A percentile compares a stretch with the other conserved stretches of the same genome.
phyloP scores from a whole-genome alignment of 305 asterid genomes.

The Solanum hybrid region DNA sequence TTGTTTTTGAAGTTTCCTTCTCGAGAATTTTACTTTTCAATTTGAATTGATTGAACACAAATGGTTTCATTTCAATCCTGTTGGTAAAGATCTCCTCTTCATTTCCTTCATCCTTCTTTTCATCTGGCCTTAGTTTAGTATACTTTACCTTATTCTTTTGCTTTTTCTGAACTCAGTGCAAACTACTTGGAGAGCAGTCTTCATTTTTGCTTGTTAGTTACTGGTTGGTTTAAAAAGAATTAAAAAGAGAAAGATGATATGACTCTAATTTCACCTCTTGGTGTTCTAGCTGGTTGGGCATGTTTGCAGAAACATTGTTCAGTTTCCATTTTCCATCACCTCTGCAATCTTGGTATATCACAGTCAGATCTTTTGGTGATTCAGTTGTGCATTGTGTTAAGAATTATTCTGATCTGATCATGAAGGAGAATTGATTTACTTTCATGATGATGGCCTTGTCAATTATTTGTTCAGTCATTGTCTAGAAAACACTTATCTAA shows the following conservation, averaged over 20 bases:
- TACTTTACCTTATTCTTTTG: background rate
- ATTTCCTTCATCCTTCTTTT: background rate
- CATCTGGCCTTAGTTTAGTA: background rate
- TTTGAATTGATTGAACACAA: background rate
- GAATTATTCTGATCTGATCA: background rate
- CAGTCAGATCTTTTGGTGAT: background rate
- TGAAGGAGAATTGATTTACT: background rate
- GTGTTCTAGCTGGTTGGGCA: background rate
- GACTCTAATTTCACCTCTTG: background rate
- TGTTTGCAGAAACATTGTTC: background rate
- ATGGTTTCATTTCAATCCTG: background rate
- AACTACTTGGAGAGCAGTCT: background rate
- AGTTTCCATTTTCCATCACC: background rate
- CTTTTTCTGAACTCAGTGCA: background rate
- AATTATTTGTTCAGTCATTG: background rate
- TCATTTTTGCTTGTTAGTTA: background rate
- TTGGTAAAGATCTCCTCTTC: background rate
- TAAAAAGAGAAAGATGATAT: background rate
- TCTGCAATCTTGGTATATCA: background rate
- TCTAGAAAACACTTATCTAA: background rate
- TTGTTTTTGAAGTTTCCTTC: conserved; percentile 1
- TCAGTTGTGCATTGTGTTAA: background rate
- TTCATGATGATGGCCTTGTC: background rate
- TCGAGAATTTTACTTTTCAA: background rate
- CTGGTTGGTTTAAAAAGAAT: background rate